Percentiles rank a stretch among this genome's conserved stretches.
These are phyloP conservation scores for Acorus calamus DNA, from an alignment of 106 monocot genomes.

Conservation along the genomic window DNA sequence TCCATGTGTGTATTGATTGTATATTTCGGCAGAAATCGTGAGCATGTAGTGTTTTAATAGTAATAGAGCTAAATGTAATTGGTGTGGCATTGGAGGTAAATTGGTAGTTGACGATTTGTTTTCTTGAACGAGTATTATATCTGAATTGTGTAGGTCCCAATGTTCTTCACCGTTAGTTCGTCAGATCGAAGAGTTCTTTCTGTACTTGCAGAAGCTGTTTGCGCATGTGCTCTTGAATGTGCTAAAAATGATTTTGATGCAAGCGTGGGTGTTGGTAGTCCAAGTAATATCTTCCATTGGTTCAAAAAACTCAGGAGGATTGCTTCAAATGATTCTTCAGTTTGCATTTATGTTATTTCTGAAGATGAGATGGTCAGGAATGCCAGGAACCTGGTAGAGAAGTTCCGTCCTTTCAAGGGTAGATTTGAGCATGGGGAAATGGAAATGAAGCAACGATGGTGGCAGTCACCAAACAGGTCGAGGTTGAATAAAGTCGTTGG, in stretches of 20 bases:
- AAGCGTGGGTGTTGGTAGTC: slow-evolving; percentile 6
- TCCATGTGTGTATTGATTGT: too few relatives aligned
- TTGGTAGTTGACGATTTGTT: too few relatives aligned
- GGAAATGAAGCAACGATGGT: slow-evolving; percentile 31
- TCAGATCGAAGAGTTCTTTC: slow-evolving; percentile 47
- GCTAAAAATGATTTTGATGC: slow-evolving; percentile 16
- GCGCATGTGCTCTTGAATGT: slow-evolving; percentile 41
- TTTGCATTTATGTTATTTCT: slow-evolving; percentile 45
- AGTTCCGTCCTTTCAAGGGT: slow-evolving; percentile 20
- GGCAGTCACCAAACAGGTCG: slow-evolving; percentile 29
- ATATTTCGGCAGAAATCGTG: too few relatives aligned
- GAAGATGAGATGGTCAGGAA: slow-evolving; percentile 27
- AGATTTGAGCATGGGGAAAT: slow-evolving; percentile 1
- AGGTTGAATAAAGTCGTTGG: slow-evolving; percentile 32
- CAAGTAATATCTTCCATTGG: slow-evolving; percentile 21
- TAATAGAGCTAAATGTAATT: too few relatives aligned
- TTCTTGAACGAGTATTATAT: background rate
- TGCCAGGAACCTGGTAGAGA: slow-evolving; percentile 26
- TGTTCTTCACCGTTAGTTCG: slow-evolving; percentile 37
- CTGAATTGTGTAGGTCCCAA: slow-evolving; percentile 26
- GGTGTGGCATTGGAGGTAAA: too few relatives aligned
- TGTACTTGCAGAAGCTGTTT: slow-evolving; percentile 61
- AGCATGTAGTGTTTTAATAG: too few relatives aligned
- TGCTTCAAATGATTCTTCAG: slow-evolving; percentile 42
- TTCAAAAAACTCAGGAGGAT: slow-evolving; percentile 26